These are phyloP conservation scores for Aspergillus sp. DNA, from an alignment of 2,329 filamentous ascomycete species.

Conservation along the genomic window DNA sequence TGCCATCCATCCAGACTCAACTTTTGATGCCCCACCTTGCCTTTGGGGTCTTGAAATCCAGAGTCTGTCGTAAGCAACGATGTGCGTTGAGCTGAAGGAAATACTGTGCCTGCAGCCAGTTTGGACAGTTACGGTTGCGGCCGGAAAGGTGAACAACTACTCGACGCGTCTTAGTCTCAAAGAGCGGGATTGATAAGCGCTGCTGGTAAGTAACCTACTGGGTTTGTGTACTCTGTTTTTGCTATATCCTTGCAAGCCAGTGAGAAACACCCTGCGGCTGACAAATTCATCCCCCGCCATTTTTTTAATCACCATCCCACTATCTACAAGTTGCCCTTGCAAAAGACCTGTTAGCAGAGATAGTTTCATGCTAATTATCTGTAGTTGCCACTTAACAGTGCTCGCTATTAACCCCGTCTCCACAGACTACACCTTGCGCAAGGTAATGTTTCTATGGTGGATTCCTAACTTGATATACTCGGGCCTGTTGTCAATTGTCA, in stretches of 20 bases:
- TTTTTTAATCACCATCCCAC: not conserved
- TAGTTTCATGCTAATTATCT: not conserved
- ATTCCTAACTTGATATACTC: not conserved
- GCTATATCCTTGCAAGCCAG: not conserved
- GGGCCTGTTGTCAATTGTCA: slow-evolving; percentile 6
- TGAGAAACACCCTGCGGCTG: not conserved
- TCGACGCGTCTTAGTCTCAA: not conserved
- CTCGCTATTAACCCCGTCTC: not conserved
- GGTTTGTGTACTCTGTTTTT: not conserved
- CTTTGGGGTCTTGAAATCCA: not conserved
- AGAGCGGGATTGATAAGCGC: not conserved
- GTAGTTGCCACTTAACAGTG: not conserved
- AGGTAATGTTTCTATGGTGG: not conserved
- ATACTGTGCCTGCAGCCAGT: not conserved
- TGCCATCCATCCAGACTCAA: slow-evolving; percentile 14
- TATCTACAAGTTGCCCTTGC: not conserved
- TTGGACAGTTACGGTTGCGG: not conserved
- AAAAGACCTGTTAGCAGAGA: not conserved
- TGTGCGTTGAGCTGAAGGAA: not conserved
- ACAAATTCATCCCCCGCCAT: not conserved
- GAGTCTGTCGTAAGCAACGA: not conserved
- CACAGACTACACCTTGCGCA: not conserved
- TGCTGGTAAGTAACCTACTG: not conserved
- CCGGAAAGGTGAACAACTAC: not conserved
- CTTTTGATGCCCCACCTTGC: slow-evolving; percentile 12